Base-by-base conservation (phyloP, 192 early-diverging fungal species). In the Backusella liffmaniae region DNA sequence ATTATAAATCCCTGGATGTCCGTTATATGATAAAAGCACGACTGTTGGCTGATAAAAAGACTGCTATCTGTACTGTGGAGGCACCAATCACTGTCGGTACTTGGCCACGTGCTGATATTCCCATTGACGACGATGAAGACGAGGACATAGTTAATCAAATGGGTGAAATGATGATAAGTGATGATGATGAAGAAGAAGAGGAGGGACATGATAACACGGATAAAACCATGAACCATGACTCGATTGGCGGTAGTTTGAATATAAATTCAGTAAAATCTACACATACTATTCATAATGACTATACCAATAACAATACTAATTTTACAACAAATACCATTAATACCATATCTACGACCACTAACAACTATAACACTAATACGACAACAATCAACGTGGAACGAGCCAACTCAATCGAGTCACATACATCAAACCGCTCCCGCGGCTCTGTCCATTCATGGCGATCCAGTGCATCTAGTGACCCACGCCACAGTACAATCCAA, bases 91-190 rank as follows among this genome's bases (percentile, higher is more conserved):
- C 75, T 1, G 73, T 83, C 18, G 82, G 82, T 29, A 83, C 82
- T 7, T 80, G 73, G 68, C 82, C 82, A n/a, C 76, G 72, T 46
- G 76, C 82, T 10, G 76, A 73, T 32, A 70, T 80, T 12, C 82
- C 82, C 34, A 83, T 83, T 74, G 82, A 83, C 65, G 82, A 83
- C 29, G 82, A 83, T 32, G 82, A 80, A 3, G 82, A 83, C n/a
- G 70, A 44, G 42, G 39, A 75, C 68, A 42, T 62, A 62, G 23
- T 62, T 9, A 62, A 62, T 29, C 56, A 62, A 29, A 29, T 62
- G 12, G 56, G 56, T 13, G 56, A 62, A 29, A 62, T 62, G 26
- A 62, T 62, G 56, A 62, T 62, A 29, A 62, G 56, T 29, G 56
- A 62, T 12, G 56, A 62, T 62, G 56, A 62, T 15, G 56, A 62